Conservation (phyloP, 2,329 filamentous ascomycete genomes). For the Pseudogymnoascus sp. region DNA sequence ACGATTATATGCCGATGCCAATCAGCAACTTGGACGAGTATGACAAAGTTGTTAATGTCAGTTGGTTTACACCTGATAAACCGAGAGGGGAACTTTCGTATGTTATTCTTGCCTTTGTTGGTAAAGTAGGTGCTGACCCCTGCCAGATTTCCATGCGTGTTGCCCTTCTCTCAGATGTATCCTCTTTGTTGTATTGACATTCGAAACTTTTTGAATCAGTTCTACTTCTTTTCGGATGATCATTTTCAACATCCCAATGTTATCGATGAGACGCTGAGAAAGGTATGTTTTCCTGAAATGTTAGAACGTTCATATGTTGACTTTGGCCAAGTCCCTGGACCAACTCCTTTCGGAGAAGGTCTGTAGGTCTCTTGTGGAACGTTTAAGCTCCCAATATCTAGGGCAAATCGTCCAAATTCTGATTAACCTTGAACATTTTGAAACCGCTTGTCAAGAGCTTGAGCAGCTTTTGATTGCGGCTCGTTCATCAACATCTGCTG, state of each 20-base stretch:
- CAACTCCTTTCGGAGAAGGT: constrained; percentile 89
- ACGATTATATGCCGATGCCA: constrained; percentile 99
- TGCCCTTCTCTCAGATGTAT: constrained; percentile 99
- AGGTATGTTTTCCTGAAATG: constrained; percentile 37
- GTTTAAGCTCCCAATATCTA: constrained; percentile 83
- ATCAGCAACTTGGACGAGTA: constrained; percentile 87
- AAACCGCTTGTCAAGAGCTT: constrained; percentile 81
- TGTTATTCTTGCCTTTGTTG: constrained; percentile 23
- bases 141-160: constrained; percentile 76
- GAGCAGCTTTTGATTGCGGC: constrained; percentile 80
- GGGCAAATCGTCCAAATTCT: constrained; percentile 98
- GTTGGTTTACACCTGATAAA: constrained; percentile 88
- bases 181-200: constrained; percentile 97
- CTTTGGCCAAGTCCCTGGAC: constrained; percentile 62
- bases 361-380: constrained; percentile 79
- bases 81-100: constrained; percentile 65
- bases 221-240: constrained; percentile 95
- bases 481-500: constrained; percentile 70
- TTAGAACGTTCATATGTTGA: neutral
- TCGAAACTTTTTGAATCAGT: constrained; percentile 93
- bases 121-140: neutral
- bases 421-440: constrained; percentile 95
- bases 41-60: constrained; percentile 90
- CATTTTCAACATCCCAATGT: constrained; percentile 85
- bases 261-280: constrained; percentile 83